phyloP scores from a whole-genome alignment of 2,329 filamentous ascomycete species.

The Penicillium janthinellum region DNA sequence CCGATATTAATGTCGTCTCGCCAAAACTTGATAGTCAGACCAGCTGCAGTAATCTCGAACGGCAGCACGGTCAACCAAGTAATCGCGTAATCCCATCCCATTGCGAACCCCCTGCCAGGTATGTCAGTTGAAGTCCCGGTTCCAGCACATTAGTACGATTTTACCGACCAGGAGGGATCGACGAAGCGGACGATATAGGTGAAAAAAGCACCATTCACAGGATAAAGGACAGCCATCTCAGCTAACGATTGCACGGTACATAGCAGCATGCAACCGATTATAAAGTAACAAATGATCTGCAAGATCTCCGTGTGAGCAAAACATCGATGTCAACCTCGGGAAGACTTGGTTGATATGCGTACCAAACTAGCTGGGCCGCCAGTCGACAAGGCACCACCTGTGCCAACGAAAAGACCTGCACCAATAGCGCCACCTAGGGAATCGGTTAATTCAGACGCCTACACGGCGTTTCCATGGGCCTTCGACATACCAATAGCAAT shows the following conservation, averaged over 20 bases:
- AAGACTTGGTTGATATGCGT: background rate
- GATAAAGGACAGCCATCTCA: background rate
- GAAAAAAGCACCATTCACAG: background rate
- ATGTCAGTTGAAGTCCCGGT: background rate
- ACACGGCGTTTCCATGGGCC: background rate
- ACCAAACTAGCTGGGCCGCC: background rate
- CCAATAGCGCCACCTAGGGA: background rate
- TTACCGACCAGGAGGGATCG: background rate
- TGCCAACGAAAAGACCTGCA: background rate
- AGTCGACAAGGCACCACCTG: background rate
- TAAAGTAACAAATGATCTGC: background rate
- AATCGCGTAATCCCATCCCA: constrained; percentile 64
- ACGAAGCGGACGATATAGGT: background rate
- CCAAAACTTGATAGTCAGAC: background rate
- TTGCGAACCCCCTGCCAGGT: constrained; percentile 37
- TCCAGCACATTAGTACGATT: background rate
- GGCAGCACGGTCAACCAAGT: constrained; percentile 81
- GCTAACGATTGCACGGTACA: background rate
- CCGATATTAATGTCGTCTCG: background rate
- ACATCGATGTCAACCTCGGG: background rate
- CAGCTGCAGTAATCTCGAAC: constrained; percentile 60
- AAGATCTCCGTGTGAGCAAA: background rate
- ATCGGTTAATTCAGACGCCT: background rate
- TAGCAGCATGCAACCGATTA: background rate
- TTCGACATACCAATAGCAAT: background rate